Percentiles rank a stretch among this genome's conserved stretches.
These are phyloP conservation scores for Ilex asprella DNA, from an alignment of 257 asterid species.

Conservation along the genomic window DNA sequence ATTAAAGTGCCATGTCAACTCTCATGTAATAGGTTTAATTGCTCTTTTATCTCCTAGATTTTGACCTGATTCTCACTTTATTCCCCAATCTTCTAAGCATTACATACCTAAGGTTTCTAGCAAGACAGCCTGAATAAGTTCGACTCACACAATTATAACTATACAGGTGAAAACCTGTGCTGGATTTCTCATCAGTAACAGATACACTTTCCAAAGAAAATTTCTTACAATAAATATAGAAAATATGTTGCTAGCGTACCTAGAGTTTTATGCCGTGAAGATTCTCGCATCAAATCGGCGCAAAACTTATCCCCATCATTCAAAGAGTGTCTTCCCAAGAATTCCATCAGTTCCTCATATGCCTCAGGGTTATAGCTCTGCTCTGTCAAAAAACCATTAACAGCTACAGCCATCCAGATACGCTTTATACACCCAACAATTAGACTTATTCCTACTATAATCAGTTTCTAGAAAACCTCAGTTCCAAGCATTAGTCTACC, in stretches of 20 bases:
- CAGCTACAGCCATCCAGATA: slow-evolving; percentile 6
- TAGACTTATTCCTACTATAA: not conserved
- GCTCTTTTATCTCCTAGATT: too few relatives aligned
- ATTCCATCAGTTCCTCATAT: slow-evolving; percentile 50
- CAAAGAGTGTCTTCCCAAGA: slow-evolving; percentile 51
- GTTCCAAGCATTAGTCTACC: too few relatives aligned
- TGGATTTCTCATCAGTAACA: too few relatives aligned
- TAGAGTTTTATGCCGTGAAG: slow-evolving; percentile 53
- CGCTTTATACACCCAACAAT: not conserved
- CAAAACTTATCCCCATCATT: slow-evolving; percentile 73
- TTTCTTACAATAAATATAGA: not conserved
- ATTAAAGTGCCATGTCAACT: too few relatives aligned
- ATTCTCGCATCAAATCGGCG: slow-evolving; percentile 78
- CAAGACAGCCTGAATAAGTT: too few relatives aligned
- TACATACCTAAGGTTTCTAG: too few relatives aligned
- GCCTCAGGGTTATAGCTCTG: slow-evolving; percentile 90
- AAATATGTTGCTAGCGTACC: slow-evolving; percentile 24
- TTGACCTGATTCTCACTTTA: too few relatives aligned
- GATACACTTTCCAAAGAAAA: not conserved
- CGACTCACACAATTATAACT: too few relatives aligned
- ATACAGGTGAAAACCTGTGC: too few relatives aligned
- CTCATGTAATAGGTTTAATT: too few relatives aligned
- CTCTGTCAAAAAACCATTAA: slow-evolving; percentile 26
- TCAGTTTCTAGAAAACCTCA: too few relatives aligned
- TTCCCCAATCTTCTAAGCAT: too few relatives aligned